Evolutionary conservation across 495 filamentous ascomycete genomes (phyloP).

Genomic region (Physcia stellaris): DNA sequence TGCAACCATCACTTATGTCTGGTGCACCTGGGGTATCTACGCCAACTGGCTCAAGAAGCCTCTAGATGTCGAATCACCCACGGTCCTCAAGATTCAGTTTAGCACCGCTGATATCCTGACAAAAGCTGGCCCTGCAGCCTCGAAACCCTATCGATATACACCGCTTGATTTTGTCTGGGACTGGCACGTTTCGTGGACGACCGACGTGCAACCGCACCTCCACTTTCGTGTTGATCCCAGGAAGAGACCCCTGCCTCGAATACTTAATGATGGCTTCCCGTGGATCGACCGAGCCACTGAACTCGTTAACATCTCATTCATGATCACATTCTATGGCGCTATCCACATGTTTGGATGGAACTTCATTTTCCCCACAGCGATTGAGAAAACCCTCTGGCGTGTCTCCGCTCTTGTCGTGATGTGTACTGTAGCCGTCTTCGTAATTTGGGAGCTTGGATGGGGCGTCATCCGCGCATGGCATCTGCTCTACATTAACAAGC

Average conservation of each 20-base stretch:
- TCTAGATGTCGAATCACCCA: constrained; percentile 13
- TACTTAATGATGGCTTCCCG: constrained; percentile 3
- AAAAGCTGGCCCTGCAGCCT: neutral
- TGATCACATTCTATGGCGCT: constrained; percentile 10
- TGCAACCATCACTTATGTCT: constrained; percentile 14
- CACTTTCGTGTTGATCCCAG: constrained; percentile 18
- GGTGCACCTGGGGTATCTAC: constrained; percentile 12
- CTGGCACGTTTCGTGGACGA: constrained; percentile 34
- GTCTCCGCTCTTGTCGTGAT: constrained; percentile 7
- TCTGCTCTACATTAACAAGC: neutral
- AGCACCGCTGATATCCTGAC: constrained; percentile 2
- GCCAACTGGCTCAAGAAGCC: constrained; percentile 23
- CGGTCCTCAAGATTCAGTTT: constrained; percentile 1
- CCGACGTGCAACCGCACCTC: constrained; percentile 60
- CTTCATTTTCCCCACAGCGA: constrained; percentile 22
- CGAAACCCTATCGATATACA: constrained; percentile 7
- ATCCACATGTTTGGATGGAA: constrained; percentile 24
- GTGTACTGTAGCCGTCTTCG: neutral
- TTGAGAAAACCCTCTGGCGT: constrained; percentile 21
- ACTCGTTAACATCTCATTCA: neutral
- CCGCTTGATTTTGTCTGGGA: constrained; percentile 20
- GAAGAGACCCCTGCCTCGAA: neutral
- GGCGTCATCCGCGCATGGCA: neutral
- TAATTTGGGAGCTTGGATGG: neutral
- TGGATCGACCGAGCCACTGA: neutral